These are phyloP conservation scores for Chiua virens DNA, from an alignment of 768 basidiomycete species.

Conservation along the genomic window DNA sequence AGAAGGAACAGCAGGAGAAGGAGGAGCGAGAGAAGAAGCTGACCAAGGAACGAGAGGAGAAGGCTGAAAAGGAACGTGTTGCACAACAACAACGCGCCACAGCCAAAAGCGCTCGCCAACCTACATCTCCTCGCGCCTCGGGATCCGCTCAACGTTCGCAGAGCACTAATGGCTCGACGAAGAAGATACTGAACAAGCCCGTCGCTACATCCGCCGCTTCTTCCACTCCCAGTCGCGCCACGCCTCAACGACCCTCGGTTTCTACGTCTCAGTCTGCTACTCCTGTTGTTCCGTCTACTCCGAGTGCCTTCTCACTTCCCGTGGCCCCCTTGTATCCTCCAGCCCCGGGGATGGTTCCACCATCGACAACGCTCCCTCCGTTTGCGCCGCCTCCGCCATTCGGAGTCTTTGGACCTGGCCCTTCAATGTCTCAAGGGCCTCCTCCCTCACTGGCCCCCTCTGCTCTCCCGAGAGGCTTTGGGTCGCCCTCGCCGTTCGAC, in stretches of 20 bases:
- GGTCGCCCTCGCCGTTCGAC: conserved; percentile 53
- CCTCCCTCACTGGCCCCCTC: conserved; percentile 54
- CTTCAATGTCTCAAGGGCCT: conserved; percentile 43
- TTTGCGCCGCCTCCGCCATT: conserved; percentile 53
- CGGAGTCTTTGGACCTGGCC: conserved; percentile 46
- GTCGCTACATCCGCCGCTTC: conserved; percentile 27
- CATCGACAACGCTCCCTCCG: conserved; percentile 50
- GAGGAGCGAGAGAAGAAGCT: conserved; percentile 68
- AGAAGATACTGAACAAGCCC: conserved; percentile 63
- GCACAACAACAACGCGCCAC: conserved; percentile 52
- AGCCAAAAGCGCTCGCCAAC: conserved; percentile 46
- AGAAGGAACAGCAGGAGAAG: conserved; percentile 52
- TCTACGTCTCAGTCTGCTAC: conserved; percentile 47
- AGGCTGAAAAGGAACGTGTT: conserved; percentile 47
- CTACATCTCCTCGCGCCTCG: conserved; percentile 52
- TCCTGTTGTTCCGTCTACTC: conserved; percentile 32
- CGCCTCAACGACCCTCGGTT: conserved; percentile 36
- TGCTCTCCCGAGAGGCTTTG: conserved; percentile 54
- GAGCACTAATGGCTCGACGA: conserved; percentile 47
- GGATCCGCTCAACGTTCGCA: conserved; percentile 48
- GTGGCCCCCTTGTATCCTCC: conserved; percentile 51
- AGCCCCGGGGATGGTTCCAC: conserved; percentile 42
- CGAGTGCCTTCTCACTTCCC: conserved; percentile 43
- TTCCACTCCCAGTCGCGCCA: conserved; percentile 37
- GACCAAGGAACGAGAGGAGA: conserved; percentile 63